A percentile compares a stretch with the other conserved stretches of the same genome.
These are phyloP conservation scores for Suaeda aralocaspica DNA, from an alignment of 148 eudicot species.

Conservation along the genomic window DNA sequence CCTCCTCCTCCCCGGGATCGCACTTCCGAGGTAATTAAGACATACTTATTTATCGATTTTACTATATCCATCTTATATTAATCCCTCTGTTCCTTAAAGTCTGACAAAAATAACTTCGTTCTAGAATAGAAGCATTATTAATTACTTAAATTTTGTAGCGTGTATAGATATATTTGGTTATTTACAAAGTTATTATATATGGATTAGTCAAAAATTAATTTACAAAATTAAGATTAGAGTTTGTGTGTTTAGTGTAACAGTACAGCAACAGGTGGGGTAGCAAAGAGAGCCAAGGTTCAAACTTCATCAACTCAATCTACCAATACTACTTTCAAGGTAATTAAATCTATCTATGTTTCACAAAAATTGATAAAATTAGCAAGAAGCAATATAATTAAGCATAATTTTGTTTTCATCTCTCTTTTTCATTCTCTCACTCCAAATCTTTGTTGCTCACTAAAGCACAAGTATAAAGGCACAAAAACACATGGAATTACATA, in stretches of 20 bases:
- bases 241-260: conserved; percentile 50
- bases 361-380: not conserved
- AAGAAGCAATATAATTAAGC: not conserved
- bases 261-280: conserved; percentile 50
- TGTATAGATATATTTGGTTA: too few species aligned
- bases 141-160: too few species aligned
- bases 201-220: too few species aligned
- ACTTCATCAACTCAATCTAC: conserved; percentile 55
- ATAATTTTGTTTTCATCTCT: not conserved
- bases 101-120: too few species aligned
- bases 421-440: conserved; percentile 15
- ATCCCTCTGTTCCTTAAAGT: not conserved
- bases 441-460: conserved; percentile 19
- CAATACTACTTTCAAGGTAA: conserved; percentile 56
- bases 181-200: too few species aligned
- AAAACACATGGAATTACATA: conserved; percentile 29
- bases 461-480: conserved; percentile 35
- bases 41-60: too few species aligned
- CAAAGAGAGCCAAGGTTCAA: conserved; percentile 83
- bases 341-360: not conserved
- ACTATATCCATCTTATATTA: not conserved
- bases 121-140: too few species aligned
- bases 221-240: not conserved
- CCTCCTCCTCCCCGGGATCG: conserved; percentile 39
- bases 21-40: conserved; percentile 55